Percentiles rank a stretch among this genome's conserved stretches.
phyloP scores from a whole-genome alignment of 2,329 filamentous ascomycete genomes.

The Bipolaris zeicola region DNA sequence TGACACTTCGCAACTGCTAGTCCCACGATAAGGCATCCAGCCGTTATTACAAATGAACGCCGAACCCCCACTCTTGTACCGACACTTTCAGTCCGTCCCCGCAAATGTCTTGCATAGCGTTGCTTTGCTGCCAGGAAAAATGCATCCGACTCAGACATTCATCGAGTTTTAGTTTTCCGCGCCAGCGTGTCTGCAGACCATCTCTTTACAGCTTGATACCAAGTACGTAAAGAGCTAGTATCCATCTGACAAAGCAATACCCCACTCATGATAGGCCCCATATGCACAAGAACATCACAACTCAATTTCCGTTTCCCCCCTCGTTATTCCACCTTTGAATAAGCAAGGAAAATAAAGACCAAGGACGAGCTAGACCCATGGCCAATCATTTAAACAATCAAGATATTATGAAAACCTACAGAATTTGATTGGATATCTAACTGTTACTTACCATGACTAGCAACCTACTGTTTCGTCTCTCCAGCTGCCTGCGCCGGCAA shows the following conservation, averaged over 20 bases:
- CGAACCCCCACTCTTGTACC: neutral
- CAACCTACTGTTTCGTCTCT: neutral
- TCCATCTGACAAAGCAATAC: neutral
- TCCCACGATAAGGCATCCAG: slow-evolving; percentile 1
- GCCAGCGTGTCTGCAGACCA: neutral
- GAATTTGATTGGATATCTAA: neutral
- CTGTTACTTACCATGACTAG: neutral
- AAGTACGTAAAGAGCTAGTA: neutral
- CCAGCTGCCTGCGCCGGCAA: slow-evolving; percentile 34
- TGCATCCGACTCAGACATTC: neutral
- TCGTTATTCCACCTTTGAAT: neutral
- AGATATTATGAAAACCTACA: neutral
- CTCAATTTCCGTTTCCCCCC: neutral
- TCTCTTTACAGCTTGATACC: neutral
- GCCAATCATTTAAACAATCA: neutral
- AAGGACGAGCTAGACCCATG: neutral
- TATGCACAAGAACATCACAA: neutral
- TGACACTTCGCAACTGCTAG: too few species aligned
- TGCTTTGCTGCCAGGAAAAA: neutral
- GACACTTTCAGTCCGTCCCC: neutral
- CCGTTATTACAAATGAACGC: neutral
- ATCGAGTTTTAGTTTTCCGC: neutral
- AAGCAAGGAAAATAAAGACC: neutral
- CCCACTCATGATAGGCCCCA: neutral
- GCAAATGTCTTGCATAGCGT: neutral